These are phyloP conservation scores for Paraphoma chrysanthemicola DNA, from an alignment of 2,329 filamentous ascomycete genomes.

Conservation along the genomic window DNA sequence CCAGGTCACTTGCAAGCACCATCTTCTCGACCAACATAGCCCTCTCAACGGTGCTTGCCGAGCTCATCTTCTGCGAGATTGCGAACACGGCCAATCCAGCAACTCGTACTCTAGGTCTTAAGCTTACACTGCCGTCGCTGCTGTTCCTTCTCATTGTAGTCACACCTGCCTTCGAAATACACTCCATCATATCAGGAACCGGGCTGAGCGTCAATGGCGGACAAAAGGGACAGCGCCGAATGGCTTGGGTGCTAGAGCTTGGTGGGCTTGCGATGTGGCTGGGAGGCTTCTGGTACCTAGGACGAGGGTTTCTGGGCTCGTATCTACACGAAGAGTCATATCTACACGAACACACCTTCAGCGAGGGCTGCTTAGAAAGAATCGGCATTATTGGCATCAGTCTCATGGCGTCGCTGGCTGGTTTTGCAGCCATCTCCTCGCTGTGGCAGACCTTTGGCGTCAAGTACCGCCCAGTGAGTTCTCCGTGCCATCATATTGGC, in stretches of 20 bases:
- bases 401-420: conserved; percentile 85
- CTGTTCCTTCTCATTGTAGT: conserved; percentile 75
- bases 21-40: conserved; percentile 81
- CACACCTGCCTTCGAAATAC: conserved; percentile 81
- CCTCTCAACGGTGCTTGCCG: conserved; percentile 77
- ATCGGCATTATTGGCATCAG: conserved; percentile 86
- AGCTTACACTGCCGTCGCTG: conserved; percentile 72
- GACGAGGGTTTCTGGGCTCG: conserved; percentile 65
- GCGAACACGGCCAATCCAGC: conserved; percentile 73
- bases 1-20: conserved; percentile 59
- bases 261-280: conserved; percentile 73
- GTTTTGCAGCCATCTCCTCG: conserved; percentile 86
- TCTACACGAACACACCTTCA: conserved; percentile 55
- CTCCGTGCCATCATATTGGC: not conserved
- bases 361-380: conserved; percentile 65
- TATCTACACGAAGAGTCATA: conserved; percentile 57
- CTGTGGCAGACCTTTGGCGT: conserved; percentile 84
- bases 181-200: conserved; percentile 63
- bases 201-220: conserved; percentile 70
- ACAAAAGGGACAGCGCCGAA: conserved; percentile 62
- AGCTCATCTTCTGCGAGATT: conserved; percentile 85
- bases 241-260: conserved; percentile 70
- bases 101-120: conserved; percentile 72
- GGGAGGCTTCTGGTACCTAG: conserved; percentile 77
- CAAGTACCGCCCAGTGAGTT: conserved; percentile 62